Base-by-base conservation (phyloP, 1,284 basidiomycete species). In the Volvariella volvacea region DNA sequence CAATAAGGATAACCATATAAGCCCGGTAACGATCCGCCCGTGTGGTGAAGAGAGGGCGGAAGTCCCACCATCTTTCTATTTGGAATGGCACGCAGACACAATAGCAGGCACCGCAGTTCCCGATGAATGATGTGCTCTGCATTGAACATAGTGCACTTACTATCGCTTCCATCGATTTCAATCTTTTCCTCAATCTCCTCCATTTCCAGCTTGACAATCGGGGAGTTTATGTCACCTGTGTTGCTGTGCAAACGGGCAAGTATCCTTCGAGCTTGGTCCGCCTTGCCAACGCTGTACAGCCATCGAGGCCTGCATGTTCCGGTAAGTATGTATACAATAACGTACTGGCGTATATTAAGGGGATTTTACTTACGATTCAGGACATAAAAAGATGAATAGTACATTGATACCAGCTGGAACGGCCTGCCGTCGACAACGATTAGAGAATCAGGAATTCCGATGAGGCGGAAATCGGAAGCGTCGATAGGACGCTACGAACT, bases 21-120 rank as follows among this genome's bases (percentile, higher is more conserved):
- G 68, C 63, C n/a, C 75, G 63, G 55, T 73, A 73, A 15, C 74
- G 62, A 52, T 70, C 67, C 4, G 65, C 63, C 7, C 57, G 56
- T 22, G 64, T 73, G 36, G 57, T 63, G 61, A 79, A 74, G 20
- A 79, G 50, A 3, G 71, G 66, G 19, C 74, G 59, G 62, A 74
- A 77, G 53, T 79, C 75, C 75, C 74, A 79, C 66, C 68, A 77
- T 15, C 53, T 54, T 48, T 73, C 71, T 73, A 43, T 34, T 37
- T 22, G n/a, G 22, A 39, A 6, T 6, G 12, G 32, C 8, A 45
- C 39, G 9, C 21, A 12, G 21, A n/a, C 20, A 28, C 17, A 12
- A 25, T 2, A 19, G 30, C 14, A 28, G 21, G 22, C 36, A n/a
- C 45, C 20, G 21, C 2, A 25, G 19, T n/a, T n/a, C 16, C 22